phyloP scores from a whole-genome alignment of 192 early-diverging fungal species.

The Mortierella claussenii region DNA sequence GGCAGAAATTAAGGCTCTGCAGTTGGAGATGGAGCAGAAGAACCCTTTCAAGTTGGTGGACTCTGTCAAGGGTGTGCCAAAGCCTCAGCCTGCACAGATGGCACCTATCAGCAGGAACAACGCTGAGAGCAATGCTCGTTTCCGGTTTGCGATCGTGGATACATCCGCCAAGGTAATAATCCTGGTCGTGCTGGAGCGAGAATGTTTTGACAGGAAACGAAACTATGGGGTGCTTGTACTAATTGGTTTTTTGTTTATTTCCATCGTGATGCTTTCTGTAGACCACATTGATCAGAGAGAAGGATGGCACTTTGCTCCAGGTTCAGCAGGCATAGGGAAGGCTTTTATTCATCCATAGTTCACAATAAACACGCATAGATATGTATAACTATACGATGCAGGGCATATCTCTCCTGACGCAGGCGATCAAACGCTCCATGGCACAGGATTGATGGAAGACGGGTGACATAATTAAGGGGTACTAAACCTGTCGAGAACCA shows the following conservation, averaged over 20 bases:
- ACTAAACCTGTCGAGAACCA: no score
- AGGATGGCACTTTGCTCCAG: conserved; percentile 34
- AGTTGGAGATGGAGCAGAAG: conserved; percentile 31
- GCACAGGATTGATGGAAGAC: no score
- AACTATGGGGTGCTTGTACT: no score
- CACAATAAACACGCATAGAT: no score
- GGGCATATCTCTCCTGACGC: no score
- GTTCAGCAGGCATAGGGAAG: conserved; percentile 26
- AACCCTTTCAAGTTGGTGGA: conserved; percentile 43
- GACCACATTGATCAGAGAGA: conserved; percentile 41
- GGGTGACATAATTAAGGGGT: no score
- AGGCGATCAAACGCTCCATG: no score
- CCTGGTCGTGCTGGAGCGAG: no score
- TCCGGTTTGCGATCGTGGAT: conserved; percentile 59
- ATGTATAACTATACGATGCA: no score
- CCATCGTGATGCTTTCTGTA: not conserved
- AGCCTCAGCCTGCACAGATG: conserved; percentile 19
- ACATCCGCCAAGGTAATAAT: conserved; percentile 48
- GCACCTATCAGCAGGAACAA: conserved; percentile 18
- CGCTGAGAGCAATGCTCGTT: conserved; percentile 35
- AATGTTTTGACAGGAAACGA: not conserved
- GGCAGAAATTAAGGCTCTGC: conserved; percentile 53
- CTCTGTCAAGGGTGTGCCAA: conserved; percentile 29
- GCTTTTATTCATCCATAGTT: no score
- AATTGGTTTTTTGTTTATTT: not conserved